These are phyloP conservation scores for Cystoisospora suis DNA, from an alignment of 169 alveolate genomes.

Conservation along the genomic window DNA sequence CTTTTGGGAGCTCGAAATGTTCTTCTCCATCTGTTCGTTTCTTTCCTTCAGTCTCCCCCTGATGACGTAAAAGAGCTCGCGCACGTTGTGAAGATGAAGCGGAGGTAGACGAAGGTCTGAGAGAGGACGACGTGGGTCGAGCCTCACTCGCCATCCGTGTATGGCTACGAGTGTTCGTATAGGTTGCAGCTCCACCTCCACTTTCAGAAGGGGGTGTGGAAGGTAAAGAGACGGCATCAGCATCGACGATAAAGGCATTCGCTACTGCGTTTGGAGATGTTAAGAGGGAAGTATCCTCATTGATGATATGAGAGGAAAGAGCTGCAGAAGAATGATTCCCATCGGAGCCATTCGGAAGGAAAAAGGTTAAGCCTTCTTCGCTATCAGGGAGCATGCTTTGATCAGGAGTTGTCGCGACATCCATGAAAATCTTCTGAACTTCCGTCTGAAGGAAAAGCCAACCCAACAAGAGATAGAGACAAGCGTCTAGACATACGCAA, in stretches of 20 bases:
- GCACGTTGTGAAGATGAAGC: too few species aligned
- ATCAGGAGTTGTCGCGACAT: background rate
- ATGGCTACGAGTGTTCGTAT: too few species aligned
- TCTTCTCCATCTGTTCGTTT: background rate
- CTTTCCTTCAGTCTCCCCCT: background rate
- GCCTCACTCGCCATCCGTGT: too few species aligned
- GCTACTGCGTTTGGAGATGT: background rate
- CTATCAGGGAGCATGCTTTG: background rate
- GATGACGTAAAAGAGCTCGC: background rate
- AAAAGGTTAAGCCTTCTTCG: too few species aligned
- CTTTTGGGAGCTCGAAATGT: background rate
- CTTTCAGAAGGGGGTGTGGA: too few species aligned
- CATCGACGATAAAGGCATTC: background rate
- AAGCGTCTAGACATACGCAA: background rate
- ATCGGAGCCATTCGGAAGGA: too few species aligned
- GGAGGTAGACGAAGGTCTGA: too few species aligned
- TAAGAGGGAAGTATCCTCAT: too few species aligned
- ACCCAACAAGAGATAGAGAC: background rate
- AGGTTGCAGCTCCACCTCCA: too few species aligned
- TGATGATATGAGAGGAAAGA: too few species aligned
- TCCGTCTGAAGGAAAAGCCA: conserved; percentile 21
- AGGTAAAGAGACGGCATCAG: background rate
- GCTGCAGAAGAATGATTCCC: too few species aligned
- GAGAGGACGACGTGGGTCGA: too few species aligned
- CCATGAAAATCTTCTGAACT: conserved; percentile 50